phyloP scores from a whole-genome alignment of 805 yeast genomes.

The Wickerhamiella galacta region DNA sequence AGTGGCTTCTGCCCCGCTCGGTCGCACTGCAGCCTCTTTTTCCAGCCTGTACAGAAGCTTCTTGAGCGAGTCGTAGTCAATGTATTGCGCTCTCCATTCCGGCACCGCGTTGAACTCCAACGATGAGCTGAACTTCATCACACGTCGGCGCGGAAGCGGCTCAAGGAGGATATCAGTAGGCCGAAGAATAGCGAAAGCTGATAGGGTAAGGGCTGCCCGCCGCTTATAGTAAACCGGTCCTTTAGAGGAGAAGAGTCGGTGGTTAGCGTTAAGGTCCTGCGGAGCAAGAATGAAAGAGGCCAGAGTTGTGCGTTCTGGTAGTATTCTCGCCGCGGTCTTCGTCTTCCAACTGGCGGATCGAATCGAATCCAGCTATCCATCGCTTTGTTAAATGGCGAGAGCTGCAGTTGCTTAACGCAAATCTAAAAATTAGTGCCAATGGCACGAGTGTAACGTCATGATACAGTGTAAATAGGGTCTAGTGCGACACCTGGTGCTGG shows the following conservation, averaged over 20 bases:
- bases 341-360: too few species aligned
- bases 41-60: constrained; percentile 72
- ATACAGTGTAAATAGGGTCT: too few species aligned
- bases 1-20: constrained; percentile 14
- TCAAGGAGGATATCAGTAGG: constrained; percentile 4
- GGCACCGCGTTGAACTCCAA: constrained; percentile 95
- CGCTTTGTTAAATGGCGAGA: too few species aligned
- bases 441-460: too few species aligned
- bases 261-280: background rate
- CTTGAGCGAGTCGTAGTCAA: constrained; percentile 77
- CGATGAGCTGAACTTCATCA: constrained; percentile 89
- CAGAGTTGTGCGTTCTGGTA: too few species aligned
- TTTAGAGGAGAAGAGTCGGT: background rate
- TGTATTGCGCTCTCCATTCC: constrained; percentile 88
- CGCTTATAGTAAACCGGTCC: background rate
- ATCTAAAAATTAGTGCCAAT: too few species aligned
- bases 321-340: too few species aligned
- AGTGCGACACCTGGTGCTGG: too few species aligned
- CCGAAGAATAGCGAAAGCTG: background rate
- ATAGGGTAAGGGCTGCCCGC: background rate
- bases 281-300: too few species aligned
- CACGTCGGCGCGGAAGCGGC: constrained; percentile 7
- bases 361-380: too few species aligned
- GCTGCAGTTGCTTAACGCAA: too few species aligned
- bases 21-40: constrained; percentile 29